phyloP scores from a whole-genome alignment of 1,284 basidiomycete species.

The Pseudozyma flocculosa region DNA sequence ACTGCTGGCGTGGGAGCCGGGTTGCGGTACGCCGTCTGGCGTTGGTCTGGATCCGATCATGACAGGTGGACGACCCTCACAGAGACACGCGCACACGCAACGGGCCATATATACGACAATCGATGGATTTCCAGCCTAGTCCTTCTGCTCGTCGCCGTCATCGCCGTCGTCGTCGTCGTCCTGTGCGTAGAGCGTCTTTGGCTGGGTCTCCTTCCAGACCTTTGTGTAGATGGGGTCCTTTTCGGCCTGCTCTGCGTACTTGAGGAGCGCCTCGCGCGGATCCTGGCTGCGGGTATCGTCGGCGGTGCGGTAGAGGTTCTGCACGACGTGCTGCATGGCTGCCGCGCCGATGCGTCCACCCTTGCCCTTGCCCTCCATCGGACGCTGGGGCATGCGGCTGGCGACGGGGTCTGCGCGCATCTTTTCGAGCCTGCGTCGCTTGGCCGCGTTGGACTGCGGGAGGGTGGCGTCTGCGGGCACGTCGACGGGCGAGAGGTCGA shows the following conservation, averaged over 20 bases:
- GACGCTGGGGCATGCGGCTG: conserved; percentile 66
- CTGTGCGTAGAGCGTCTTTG: conserved; percentile 33
- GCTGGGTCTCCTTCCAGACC: conserved; percentile 65
- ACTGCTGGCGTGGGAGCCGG: no score
- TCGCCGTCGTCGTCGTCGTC: conserved; percentile 20
- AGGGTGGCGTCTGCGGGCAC: conserved; percentile 38
- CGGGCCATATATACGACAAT: no score
- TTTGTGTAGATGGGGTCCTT: conserved; percentile 76
- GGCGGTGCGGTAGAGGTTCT: conserved; percentile 69
- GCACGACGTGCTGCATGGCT: conserved; percentile 91
- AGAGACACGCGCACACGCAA: no score
- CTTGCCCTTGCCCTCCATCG: conserved; percentile 83
- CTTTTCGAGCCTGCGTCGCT: conserved; percentile 81
- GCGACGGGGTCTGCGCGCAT: conserved; percentile 72
- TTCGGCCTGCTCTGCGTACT: conserved; percentile 77
- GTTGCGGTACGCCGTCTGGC: no score
- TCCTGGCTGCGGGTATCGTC: conserved; percentile 60
- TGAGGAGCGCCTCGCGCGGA: conserved; percentile 93
- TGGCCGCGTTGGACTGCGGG: conserved; percentile 59
- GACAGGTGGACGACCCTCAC: no score
- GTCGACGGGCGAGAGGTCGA: conserved; percentile 8
- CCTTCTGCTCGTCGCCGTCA: no score
- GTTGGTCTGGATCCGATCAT: no score
- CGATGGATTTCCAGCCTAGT: no score
- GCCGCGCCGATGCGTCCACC: conserved; percentile 92